Evolutionary conservation across 2,329 filamentous ascomycete species (phyloP).

Genomic region (Trichoderma arundinaceum): DNA sequence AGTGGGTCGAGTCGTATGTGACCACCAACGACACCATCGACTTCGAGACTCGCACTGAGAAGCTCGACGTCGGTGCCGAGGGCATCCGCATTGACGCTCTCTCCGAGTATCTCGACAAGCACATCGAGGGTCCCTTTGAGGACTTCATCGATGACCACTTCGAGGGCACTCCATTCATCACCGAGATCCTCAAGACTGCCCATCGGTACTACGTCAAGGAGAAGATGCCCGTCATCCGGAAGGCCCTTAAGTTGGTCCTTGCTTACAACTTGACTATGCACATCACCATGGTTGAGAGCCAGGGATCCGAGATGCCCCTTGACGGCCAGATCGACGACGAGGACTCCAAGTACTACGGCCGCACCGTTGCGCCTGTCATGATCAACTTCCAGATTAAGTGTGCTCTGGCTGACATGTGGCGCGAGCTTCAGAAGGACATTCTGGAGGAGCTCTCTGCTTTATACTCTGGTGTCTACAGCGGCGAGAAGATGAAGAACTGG

Average conservation of each 20-base stretch:
- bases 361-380: slow-evolving; percentile 94
- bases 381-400: slow-evolving; percentile 99
- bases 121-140: slow-evolving; percentile 91
- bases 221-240: slow-evolving; percentile 86
- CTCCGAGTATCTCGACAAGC: slow-evolving; percentile 91
- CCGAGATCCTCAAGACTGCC: slow-evolving; percentile 93
- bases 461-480: slow-evolving; percentile 97
- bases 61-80: slow-evolving; percentile 85
- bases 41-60: slow-evolving; percentile 87
- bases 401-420: slow-evolving; percentile 97
- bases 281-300: slow-evolving; percentile 91
- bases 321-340: slow-evolving; percentile 85
- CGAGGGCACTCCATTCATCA: slow-evolving; percentile 92
- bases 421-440: slow-evolving; percentile 93
- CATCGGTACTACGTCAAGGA: slow-evolving; percentile 92
- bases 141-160: slow-evolving; percentile 96
- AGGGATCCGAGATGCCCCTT: slow-evolving; percentile 77
- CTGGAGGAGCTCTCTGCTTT: slow-evolving; percentile 89
- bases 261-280: slow-evolving; percentile 96
- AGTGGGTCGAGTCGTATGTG: slow-evolving; percentile 86
- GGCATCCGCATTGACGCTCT: slow-evolving; percentile 81
- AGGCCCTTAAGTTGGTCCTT: slow-evolving; percentile 91
- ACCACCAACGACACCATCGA: slow-evolving; percentile 72
- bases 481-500: slow-evolving; percentile 98
- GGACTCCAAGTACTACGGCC: slow-evolving; percentile 85